phyloP scores from a whole-genome alignment of 805 yeast genomes.

The Metschnikowia proteae region DNA sequence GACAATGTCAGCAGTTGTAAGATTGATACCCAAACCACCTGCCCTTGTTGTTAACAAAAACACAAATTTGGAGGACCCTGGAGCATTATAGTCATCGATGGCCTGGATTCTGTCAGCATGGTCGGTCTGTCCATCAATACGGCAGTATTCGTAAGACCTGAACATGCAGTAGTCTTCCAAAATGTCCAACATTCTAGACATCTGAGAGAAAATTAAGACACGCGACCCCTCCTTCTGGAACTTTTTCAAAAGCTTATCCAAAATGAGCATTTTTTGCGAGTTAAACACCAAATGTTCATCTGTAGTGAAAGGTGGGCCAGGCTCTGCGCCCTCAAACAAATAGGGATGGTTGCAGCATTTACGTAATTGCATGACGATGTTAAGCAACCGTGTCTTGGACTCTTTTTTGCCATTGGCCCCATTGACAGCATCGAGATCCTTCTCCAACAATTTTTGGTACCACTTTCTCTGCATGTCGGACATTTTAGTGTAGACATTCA shows the following conservation, averaged over 20 bases:
- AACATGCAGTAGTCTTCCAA: conserved; percentile 75
- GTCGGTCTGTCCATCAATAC: conserved; percentile 82
- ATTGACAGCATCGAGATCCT: conserved; percentile 80
- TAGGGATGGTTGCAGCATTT: conserved; percentile 87
- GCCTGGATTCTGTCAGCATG: conserved; percentile 72
- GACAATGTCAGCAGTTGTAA: conserved; percentile 78
- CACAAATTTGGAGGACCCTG: conserved; percentile 67
- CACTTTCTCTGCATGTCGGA: conserved; percentile 74
- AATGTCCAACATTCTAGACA: conserved; percentile 79
- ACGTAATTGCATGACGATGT: conserved; percentile 81
- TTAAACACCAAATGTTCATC: conserved; percentile 78
- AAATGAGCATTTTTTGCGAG: conserved; percentile 65
- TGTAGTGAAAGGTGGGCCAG: conserved; percentile 84
- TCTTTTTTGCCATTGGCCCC: conserved; percentile 76
- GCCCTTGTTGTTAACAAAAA: conserved; percentile 80
- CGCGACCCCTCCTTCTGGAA: conserved; percentile 68
- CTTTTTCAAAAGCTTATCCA: conserved; percentile 63
- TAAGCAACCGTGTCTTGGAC: conserved; percentile 68
- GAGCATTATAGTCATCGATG: conserved; percentile 77
- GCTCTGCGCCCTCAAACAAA: conserved; percentile 82
- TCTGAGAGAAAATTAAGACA: conserved; percentile 75
- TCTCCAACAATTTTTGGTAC: conserved; percentile 73
- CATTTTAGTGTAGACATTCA: conserved; percentile 72
- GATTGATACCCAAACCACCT: conserved; percentile 84
- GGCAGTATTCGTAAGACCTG: conserved; percentile 65